Conservation (phyloP, 73 alveolate genomes). For the Effrenium voratum region DNA sequence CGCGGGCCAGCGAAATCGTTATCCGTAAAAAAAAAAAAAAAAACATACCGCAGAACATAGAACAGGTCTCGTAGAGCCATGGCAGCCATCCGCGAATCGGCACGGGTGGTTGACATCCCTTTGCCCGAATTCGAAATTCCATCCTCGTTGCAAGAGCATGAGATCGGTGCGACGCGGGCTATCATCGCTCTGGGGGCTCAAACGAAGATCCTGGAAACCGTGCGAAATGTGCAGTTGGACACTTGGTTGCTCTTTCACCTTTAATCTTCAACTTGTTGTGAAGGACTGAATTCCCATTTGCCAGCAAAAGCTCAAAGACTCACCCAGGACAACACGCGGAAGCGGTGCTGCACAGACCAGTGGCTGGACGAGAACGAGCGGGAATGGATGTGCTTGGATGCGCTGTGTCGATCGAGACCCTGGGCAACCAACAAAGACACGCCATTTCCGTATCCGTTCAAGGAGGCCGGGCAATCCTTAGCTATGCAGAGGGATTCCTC, state of each 20-base stretch:
- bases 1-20: too few species aligned
- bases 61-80: too few species aligned
- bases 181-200: conserved; percentile 62
- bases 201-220: conserved; percentile 40
- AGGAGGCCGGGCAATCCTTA: too few species aligned
- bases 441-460: conserved; percentile 62
- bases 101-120: conserved; percentile 57
- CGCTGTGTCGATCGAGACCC: conserved; percentile 71
- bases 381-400: conserved; percentile 87
- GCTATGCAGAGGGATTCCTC: too few species aligned
- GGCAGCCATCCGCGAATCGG: conserved; percentile 55
- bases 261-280: background rate
- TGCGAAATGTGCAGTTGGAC: conserved; percentile 74
- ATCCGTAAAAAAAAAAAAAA: too few species aligned
- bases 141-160: background rate
- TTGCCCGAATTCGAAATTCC: conserved; percentile 19
- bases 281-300: background rate
- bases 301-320: background rate
- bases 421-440: conserved; percentile 65
- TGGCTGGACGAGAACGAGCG: conserved; percentile 91
- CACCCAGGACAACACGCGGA: background rate
- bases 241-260: too few species aligned
- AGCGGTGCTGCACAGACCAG: conserved; percentile 79
- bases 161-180: conserved; percentile 30
- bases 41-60: too few species aligned